Percentiles rank a stretch among this genome's conserved stretches.
phyloP scores from a whole-genome alignment of 306 rosid species.

The Trifolium repens region DNA sequence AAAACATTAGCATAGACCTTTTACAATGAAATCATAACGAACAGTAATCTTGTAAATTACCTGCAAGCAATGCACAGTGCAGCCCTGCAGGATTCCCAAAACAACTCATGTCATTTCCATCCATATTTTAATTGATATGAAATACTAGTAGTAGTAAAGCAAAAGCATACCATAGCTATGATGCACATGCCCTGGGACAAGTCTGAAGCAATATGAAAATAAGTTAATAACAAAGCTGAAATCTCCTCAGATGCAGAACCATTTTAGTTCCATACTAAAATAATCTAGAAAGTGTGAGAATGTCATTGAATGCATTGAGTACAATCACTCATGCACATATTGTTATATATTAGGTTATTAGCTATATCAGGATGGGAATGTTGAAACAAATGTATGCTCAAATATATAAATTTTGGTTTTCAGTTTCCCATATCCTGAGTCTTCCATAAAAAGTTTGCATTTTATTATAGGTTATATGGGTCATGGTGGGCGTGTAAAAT shows the following conservation, averaged over 20 bases:
- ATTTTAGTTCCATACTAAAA: constrained; percentile 36
- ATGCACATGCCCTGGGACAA: constrained; percentile 81
- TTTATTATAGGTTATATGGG: constrained; percentile 6
- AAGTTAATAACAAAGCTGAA: constrained; percentile 33
- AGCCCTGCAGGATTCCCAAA: constrained; percentile 69
- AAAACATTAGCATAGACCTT: neutral
- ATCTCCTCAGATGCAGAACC: constrained; percentile 30
- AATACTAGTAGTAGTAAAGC: constrained; percentile 36
- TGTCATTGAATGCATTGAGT: constrained; percentile 31
- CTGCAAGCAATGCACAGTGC: constrained; percentile 93
- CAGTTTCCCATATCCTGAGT: constrained; percentile 30
- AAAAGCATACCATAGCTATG: constrained; percentile 77
- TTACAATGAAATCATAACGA: constrained; percentile 17
- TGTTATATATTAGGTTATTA: constrained; percentile 4
- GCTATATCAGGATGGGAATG: constrained; percentile 21
- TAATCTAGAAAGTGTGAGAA: constrained; percentile 24
- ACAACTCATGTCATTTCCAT: constrained; percentile 28
- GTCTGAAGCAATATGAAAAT: constrained; percentile 59
- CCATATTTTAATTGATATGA: constrained; percentile 35
- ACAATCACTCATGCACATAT: constrained; percentile 8
- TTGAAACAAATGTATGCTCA: constrained; percentile 38
- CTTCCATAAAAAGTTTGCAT: neutral
- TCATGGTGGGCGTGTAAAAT: neutral
- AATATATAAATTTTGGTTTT: constrained; percentile 21
- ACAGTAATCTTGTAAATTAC: constrained; percentile 46